A percentile compares a stretch with the other conserved stretches of the same genome.
phyloP scores from a whole-genome alignment of 129 eudicot species.

The Tanacetum coccineum region DNA sequence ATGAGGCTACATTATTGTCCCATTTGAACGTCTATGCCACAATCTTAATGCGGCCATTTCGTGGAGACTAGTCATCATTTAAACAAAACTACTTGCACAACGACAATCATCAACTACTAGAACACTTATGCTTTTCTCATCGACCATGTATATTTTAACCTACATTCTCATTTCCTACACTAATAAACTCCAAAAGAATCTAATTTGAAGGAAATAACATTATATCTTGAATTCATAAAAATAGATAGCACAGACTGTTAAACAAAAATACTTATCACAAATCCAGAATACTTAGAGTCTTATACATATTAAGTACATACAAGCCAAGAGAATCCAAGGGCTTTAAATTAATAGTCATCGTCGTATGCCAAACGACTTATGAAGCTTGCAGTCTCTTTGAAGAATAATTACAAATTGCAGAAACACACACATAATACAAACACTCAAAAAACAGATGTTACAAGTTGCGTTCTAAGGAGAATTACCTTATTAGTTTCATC shows the following conservation, averaged over 20 bases:
- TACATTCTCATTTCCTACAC: neutral
- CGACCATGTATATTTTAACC: too few relatives aligned
- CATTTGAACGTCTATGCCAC: too few relatives aligned
- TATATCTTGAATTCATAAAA: conserved; percentile 3
- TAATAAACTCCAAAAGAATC: neutral
- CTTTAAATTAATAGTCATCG: conserved; percentile 17
- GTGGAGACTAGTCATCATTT: too few relatives aligned
- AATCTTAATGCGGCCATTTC: too few relatives aligned
- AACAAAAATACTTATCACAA: conserved; percentile 21
- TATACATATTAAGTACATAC: conserved; percentile 23
- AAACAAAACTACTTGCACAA: too few relatives aligned
- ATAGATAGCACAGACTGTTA: conserved; percentile 2
- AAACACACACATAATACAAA: conserved; percentile 35
- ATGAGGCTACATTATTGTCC: too few relatives aligned
- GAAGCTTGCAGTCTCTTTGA: conserved; percentile 24
- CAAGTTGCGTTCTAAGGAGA: conserved; percentile 25
- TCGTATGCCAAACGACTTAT: conserved; percentile 32
- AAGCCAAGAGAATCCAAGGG: conserved; percentile 25
- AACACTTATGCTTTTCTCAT: too few relatives aligned
- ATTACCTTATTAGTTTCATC: conserved; percentile 26
- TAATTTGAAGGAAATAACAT: neutral
- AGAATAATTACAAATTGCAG: conserved; percentile 37
- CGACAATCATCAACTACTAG: too few relatives aligned
- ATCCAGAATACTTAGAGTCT: conserved; percentile 28
- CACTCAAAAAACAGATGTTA: conserved; percentile 28